phyloP scores from a whole-genome alignment of 257 asterid species.

The Solanum acaule region DNA sequence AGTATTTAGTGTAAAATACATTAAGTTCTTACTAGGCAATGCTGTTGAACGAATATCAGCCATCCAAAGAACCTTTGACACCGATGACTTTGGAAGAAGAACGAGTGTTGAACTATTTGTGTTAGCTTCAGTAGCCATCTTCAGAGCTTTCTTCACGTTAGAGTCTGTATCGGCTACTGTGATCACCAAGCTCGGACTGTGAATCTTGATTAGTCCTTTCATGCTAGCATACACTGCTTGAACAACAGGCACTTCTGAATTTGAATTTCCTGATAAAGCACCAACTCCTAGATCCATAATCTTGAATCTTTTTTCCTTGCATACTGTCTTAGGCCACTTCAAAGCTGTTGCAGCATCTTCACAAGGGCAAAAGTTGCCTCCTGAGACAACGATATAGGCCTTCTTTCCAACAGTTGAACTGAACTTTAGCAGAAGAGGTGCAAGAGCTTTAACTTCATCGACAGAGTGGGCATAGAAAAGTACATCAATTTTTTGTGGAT shows the following conservation, averaged over 20 bases:
- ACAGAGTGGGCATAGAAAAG: constrained; percentile 80
- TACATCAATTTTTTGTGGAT: constrained; percentile 83
- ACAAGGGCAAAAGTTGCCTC: constrained; percentile 73
- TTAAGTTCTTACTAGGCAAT: constrained; percentile 52
- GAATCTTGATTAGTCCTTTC: constrained; percentile 78
- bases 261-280: constrained; percentile 48
- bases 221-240: constrained; percentile 79
- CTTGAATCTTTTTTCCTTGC: constrained; percentile 79
- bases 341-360: constrained; percentile 64
- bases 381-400: constrained; percentile 74
- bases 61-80: constrained; percentile 82
- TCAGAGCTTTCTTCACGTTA: constrained; percentile 66
- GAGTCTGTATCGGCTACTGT: constrained; percentile 46
- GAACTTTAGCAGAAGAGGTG: constrained; percentile 74
- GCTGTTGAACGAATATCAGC: constrained; percentile 82
- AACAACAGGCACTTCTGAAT: constrained; percentile 71
- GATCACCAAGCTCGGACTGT: constrained; percentile 76
- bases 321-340: constrained; percentile 70
- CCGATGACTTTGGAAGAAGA: constrained; percentile 54
- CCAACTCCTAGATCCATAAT: constrained; percentile 76
- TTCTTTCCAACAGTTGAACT: constrained; percentile 60
- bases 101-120: constrained; percentile 34
- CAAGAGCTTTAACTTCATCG: constrained; percentile 52
- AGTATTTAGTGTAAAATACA: background rate
- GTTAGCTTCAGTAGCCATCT: constrained; percentile 53